Evolutionary conservation across 371 early-diverging fungal genomes (phyloP), one percentile per base, ranked within the genome.

Genomic region (Syncephalis plumigaleata): DNA sequence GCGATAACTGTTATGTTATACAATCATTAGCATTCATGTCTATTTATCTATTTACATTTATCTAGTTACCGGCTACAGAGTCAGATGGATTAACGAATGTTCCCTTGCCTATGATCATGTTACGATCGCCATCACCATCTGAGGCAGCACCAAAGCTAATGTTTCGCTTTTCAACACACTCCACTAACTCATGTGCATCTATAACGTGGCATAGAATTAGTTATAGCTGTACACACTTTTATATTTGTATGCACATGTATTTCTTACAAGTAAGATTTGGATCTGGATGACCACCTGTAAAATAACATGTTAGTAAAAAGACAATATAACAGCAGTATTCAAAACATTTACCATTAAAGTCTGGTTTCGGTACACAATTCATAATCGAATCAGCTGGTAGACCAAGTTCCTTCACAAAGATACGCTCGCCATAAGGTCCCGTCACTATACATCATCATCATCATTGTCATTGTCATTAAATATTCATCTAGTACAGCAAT

Each of bases 11-110:
- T 4, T 31, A n/a, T n/a, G n/a, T n/a, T n/a, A n/a, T n/a, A n/a
- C n/a, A n/a, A n/a, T n/a, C n/a, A n/a, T 73, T 31, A 31, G 4
- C 31, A 11, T 31, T 11, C 4, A 31, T 31, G 31, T 4, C 31
- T 11, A 11, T 4, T 31, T 31, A 31, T 31, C 31, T n/a, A 11
- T 31, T 7, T 31, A 4, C 31, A 7, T 4, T 31, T 31, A 7
- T 31, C 31, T 31, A 31, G 7, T 31, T 31, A 31, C 31, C 66
- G 17, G 97, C 97, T 0, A 97, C 93, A 38, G 94, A 94, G 64
- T 97, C 97, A 15, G 87, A 88, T 1, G 97, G 97, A 27, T 85
- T 95, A 22, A 97, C 95, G 61, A 97, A 97, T 42, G 87, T 79
- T 46, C 77, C 71, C 51, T 82, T 81, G 56, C 86, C 83, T 55